These are phyloP conservation scores for Blastomyces gilchristii DNA, from an alignment of 2,329 filamentous ascomycete genomes.

Conservation along the genomic window DNA sequence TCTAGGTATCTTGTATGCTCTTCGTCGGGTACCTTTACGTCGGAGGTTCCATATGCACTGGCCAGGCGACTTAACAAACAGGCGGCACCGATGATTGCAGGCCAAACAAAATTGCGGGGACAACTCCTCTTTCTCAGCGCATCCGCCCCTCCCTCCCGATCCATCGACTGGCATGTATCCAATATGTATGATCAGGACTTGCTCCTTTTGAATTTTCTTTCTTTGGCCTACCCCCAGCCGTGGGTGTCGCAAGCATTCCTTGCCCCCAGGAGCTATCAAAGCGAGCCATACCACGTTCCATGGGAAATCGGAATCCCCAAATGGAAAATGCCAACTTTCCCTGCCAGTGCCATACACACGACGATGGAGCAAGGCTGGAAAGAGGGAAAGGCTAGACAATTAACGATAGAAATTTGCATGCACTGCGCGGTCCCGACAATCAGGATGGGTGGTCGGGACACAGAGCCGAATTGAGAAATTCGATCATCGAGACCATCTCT, in stretches of 20 bases:
- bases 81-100: not conserved
- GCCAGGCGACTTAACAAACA: not conserved
- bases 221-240: not conserved
- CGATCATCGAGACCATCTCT: not conserved
- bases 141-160: not conserved
- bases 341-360: not conserved
- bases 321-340: not conserved
- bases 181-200: not conserved
- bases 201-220: not conserved
- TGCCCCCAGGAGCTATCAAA: not conserved
- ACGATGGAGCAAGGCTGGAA: not conserved
- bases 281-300: not conserved
- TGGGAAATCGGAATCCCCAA: not conserved
- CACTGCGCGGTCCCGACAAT: not conserved
- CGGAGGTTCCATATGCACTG: not conserved
- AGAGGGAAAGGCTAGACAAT: not conserved
- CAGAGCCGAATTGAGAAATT: not conserved
- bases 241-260: not conserved
- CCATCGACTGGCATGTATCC: not conserved
- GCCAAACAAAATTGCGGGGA: not conserved
- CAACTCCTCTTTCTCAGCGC: not conserved
- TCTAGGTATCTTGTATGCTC: not conserved
- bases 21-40: conserved; percentile 2
- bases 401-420: not conserved
- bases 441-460: not conserved